These are phyloP conservation scores for Populus simonii DNA, from an alignment of 345 rosid genomes.

Conservation along the genomic window DNA sequence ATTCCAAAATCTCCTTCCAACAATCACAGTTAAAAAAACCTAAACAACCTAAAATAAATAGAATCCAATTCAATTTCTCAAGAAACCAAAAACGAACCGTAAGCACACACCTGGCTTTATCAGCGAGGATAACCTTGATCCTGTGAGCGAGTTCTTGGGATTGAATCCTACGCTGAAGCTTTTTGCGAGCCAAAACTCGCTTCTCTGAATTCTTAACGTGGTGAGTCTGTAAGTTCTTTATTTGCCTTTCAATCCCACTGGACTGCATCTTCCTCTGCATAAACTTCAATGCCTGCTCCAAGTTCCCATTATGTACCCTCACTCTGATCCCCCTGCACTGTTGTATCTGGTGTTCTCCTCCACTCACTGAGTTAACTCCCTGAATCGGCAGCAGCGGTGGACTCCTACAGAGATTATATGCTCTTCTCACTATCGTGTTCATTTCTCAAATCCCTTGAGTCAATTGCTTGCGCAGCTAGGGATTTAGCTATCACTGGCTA, in stretches of 20 bases:
- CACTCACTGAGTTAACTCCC: conserved; percentile 8
- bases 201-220: conserved; percentile 94
- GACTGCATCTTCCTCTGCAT: conserved; percentile 83
- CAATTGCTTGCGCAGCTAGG: background rate
- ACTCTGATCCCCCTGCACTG: conserved; percentile 84
- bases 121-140: conserved; percentile 53
- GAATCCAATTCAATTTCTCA: no score
- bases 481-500: background rate
- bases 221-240: conserved; percentile 55
- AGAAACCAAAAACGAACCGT: background rate
- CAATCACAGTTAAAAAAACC: background rate
- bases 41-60: background rate
- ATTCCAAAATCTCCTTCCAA: background rate
- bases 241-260: conserved; percentile 85
- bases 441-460: background rate
- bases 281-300: conserved; percentile 58
- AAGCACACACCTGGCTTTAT: conserved; percentile 22
- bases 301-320: conserved; percentile 56
- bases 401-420: conserved; percentile 5
- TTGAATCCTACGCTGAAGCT: conserved; percentile 56
- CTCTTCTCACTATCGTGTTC: conserved; percentile 24
- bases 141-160: conserved; percentile 74
- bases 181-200: conserved; percentile 79
- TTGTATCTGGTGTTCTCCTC: conserved; percentile 32
- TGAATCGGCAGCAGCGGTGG: conserved; percentile 19